A percentile compares a stretch with the other conserved stretches of the same genome.
Evolutionary conservation across 805 yeast genomes (phyloP).

Genomic region (Ogataea haglerorum): DNA sequence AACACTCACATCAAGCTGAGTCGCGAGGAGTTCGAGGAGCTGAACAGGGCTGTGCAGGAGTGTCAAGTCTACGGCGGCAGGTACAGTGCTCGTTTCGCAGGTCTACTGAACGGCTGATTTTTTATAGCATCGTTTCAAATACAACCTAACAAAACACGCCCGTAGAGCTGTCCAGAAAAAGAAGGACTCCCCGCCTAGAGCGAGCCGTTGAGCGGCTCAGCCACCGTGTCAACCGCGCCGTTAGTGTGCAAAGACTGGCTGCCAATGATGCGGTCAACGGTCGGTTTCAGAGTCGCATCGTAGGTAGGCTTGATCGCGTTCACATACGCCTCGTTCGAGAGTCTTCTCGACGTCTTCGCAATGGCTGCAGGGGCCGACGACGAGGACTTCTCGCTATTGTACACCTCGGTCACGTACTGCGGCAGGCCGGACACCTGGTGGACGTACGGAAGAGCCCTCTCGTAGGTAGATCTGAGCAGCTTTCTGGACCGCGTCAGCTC

Average conservation of each 20-base stretch:
- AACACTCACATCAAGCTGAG: constrained; percentile 44
- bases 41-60: constrained; percentile 42
- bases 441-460: constrained; percentile 29
- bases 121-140: neutral
- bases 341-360: constrained; percentile 36
- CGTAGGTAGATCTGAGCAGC: constrained; percentile 26
- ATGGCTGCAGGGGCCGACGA: constrained; percentile 32
- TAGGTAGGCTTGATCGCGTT: constrained; percentile 31
- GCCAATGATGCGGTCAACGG: constrained; percentile 27
- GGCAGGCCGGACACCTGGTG: constrained; percentile 28
- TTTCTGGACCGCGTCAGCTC: constrained; percentile 29
- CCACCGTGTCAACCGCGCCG: constrained; percentile 15
- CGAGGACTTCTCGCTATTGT: constrained; percentile 29
- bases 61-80: constrained; percentile 48
- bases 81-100: constrained; percentile 16
- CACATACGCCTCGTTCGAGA: constrained; percentile 35
- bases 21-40: constrained; percentile 52
- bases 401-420: constrained; percentile 31
- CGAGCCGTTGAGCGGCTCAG: constrained; percentile 9
- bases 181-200: neutral
- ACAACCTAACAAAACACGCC: neutral
- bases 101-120: neutral
- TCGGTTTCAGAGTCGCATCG: constrained; percentile 24
- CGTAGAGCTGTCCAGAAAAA: neutral
- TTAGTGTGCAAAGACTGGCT: constrained; percentile 16